phyloP scores from a whole-genome alignment of 352 stramenopile species.

The Pythium plurisporium region DNA sequence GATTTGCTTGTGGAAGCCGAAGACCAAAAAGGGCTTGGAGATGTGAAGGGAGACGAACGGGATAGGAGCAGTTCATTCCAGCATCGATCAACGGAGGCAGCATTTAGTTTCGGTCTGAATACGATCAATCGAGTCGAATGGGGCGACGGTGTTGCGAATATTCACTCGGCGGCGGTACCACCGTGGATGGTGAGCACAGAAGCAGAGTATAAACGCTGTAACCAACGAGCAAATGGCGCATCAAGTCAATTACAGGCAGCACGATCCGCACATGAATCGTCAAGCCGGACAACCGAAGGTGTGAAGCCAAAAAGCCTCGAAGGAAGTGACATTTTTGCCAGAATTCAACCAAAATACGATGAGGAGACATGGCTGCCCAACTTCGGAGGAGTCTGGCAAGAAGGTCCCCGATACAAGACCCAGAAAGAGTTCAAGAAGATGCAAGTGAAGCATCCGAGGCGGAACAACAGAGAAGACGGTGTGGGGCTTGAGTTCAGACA shows the following conservation, averaged over 20 bases:
- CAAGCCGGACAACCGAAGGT: too few species aligned
- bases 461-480: background rate
- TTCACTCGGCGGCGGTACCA: conserved; percentile 58
- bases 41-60: background rate
- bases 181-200: conserved; percentile 71
- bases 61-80: conserved; percentile 4
- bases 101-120: conserved; percentile 35
- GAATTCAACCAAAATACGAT: conserved; percentile 27
- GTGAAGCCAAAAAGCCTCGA: too few species aligned
- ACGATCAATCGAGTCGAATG: conserved; percentile 40
- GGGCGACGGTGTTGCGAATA: conserved; percentile 42
- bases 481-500: background rate
- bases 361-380: conserved; percentile 62
- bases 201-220: conserved; percentile 66
- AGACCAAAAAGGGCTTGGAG: conserved; percentile 10
- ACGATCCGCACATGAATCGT: too few species aligned
- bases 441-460: background rate
- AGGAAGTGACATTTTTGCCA: conserved; percentile 28
- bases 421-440: conserved; percentile 46
- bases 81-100: conserved; percentile 49
- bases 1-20: conserved; percentile 51
- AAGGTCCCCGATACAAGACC: conserved; percentile 53
- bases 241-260: background rate
- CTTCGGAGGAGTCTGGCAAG: conserved; percentile 75
- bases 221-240: conserved; percentile 18